Evolutionary conservation across 2,329 filamentous ascomycete genomes (phyloP).

Genomic region (Teratosphaeria nubilosa): DNA sequence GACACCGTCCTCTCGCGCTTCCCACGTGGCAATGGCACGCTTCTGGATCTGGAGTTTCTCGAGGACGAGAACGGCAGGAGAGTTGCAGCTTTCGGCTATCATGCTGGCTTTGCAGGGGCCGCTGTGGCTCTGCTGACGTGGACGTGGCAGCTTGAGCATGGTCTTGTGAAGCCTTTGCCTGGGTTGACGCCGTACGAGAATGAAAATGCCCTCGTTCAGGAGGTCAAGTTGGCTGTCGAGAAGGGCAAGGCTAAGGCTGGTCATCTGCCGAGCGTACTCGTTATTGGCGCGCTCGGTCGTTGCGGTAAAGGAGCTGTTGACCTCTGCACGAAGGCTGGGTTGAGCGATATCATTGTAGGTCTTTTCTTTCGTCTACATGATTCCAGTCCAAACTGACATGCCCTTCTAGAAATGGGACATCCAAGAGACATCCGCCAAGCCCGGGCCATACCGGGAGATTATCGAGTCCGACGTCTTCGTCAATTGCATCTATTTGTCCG

Average conservation of each 20-base stretch:
- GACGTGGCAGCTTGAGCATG: slow-evolving; percentile 69
- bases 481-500: slow-evolving; percentile 80
- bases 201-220: slow-evolving; percentile 60
- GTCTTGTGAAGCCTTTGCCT: slow-evolving; percentile 55
- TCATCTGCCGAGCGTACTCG: slow-evolving; percentile 60
- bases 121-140: slow-evolving; percentile 63
- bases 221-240: slow-evolving; percentile 63
- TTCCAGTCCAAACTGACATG: not conserved
- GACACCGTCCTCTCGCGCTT: slow-evolving; percentile 70
- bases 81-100: slow-evolving; percentile 63
- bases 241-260: slow-evolving; percentile 58
- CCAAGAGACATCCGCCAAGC: slow-evolving; percentile 60
- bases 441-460: slow-evolving; percentile 29
- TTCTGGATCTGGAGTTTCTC: slow-evolving; percentile 83
- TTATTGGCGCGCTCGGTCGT: slow-evolving; percentile 69
- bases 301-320: slow-evolving; percentile 81
- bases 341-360: slow-evolving; percentile 52
- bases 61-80: slow-evolving; percentile 58
- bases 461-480: slow-evolving; percentile 44
- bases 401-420: slow-evolving; percentile 55
- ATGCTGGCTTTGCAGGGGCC: slow-evolving; percentile 62
- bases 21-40: slow-evolving; percentile 61
- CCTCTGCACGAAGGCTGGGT: slow-evolving; percentile 63
- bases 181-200: slow-evolving; percentile 61
- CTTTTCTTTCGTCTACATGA: not conserved